phyloP scores from a whole-genome alignment of 73 alveolate species.

The Paramecium octaurelia region DNA sequence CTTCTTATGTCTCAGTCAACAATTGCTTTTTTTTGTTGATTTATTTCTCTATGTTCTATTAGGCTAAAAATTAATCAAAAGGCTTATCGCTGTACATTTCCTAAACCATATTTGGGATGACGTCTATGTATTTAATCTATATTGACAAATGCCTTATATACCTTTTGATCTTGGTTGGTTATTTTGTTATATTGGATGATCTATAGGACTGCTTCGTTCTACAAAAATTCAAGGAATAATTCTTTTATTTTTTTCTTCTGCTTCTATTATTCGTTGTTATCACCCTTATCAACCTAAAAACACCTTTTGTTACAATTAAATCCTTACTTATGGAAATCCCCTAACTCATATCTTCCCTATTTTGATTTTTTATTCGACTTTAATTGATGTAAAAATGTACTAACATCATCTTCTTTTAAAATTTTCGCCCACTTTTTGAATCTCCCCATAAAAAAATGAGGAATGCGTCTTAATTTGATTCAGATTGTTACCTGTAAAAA shows the following conservation, averaged over 20 bases:
- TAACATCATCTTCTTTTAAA: conserved; percentile 12
- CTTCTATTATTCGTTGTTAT: not conserved
- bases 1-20: not conserved
- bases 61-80: conserved; percentile 19
- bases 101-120: conserved; percentile 39
- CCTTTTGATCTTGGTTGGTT: conserved; percentile 9
- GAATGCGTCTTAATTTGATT: not conserved
- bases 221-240: conserved; percentile 17
- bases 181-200: conserved; percentile 16
- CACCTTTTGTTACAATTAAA: not conserved
- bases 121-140: conserved; percentile 43
- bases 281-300: conserved; percentile 22
- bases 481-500: conserved; percentile 22
- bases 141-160: not conserved
- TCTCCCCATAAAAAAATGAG: conserved; percentile 55
- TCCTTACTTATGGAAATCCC: conserved; percentile 31
- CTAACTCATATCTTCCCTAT: conserved; percentile 48
- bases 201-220: conserved; percentile 38
- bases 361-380: conserved; percentile 22
- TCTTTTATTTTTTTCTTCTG: conserved; percentile 17
- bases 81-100: conserved; percentile 49
- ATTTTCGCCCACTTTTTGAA: conserved; percentile 48
- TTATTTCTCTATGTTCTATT: conserved; percentile 1
- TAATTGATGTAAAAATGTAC: not conserved
- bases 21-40: not conserved